Base-by-base conservation (phyloP, 768 basidiomycete genomes). In the Lentinus brumalis region DNA sequence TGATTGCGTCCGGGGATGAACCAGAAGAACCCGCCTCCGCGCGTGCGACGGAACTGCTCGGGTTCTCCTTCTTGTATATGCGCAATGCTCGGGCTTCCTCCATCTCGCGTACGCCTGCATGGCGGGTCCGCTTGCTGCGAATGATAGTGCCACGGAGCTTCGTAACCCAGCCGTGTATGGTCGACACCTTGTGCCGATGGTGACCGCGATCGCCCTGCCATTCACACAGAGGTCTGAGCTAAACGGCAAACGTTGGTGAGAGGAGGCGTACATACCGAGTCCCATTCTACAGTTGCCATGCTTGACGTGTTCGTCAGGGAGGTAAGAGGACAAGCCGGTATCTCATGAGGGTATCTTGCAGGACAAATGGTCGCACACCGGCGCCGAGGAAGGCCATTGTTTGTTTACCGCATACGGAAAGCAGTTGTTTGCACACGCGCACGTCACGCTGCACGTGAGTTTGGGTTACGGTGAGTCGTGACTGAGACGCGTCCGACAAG, bases 101-200 rank as follows among this genome's bases (percentile, higher is more conserved):
- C 86, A 91, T 91, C 73, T 91, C 89, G 53, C 77, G 78, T 71
- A 90, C 89, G 49, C 89, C 89, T 77, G 84, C 65, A 8, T 56
- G 59, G 41, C 88, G 80, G 50, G 87, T 74, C 18, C 64, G 67
- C 69, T 90, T 88, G 68, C 88, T 78, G 39, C 87, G 88, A 35
- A 80, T 69, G 35, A 91, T 76, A 12, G 89, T 90, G 29, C 88
- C 89, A 61, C 89, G 81, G 83, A 86, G 82, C 73, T 91, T 91
- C n/a, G 86, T 84, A 60, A 91, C 76, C 88, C 89, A 91, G 35
- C 89, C 89, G 65, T 91, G 89, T 72, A 89, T 79, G 11, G 81
- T 80, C 6, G 79, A 81, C n/a, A 77, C 69, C 56, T 71, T 70
- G 44, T 56, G 63, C 26, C 40, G 40, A 45, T 82, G 86, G 38